Percentiles rank a stretch among this genome's conserved stretches.
Conservation (phyloP, 2,329 filamentous ascomycete species). For the Huntiella bhutanensis region DNA sequence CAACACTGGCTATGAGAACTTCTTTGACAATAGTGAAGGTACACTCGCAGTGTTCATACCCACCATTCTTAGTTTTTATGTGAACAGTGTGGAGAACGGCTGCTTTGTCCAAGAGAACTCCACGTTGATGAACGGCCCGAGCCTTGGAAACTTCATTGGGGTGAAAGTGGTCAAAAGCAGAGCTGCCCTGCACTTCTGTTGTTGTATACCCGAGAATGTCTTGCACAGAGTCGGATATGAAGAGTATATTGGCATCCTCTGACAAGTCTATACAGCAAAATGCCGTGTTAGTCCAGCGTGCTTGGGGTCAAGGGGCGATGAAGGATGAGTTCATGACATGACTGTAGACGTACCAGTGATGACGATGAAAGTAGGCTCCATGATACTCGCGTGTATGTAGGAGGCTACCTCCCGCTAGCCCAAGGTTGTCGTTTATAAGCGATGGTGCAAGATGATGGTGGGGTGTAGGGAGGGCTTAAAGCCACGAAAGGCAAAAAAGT, state of each 20-base stretch:
- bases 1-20: constrained; percentile 69
- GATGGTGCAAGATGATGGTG: too few species aligned
- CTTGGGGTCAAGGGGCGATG: neutral
- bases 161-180: constrained; percentile 75
- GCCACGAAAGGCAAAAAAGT: too few species aligned
- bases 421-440: too few species aligned
- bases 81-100: constrained; percentile 44
- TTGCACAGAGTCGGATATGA: constrained; percentile 64
- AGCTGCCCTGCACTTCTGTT: constrained; percentile 54
- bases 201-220: constrained; percentile 69
- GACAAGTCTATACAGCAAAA: constrained; percentile 39
- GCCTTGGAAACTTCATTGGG: constrained; percentile 63
- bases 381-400: constrained; percentile 18
- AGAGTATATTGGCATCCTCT: constrained; percentile 59
- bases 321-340: neutral
- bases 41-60: constrained; percentile 66
- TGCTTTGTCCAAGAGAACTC: constrained; percentile 63
- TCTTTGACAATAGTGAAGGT: constrained; percentile 81
- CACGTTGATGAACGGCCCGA: constrained; percentile 50
- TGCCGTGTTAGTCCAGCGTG: constrained; percentile 8
- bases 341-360: constrained; percentile 51
- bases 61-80: constrained; percentile 4
- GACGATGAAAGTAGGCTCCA: constrained; percentile 81
- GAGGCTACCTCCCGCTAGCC: too few species aligned
- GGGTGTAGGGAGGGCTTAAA: too few species aligned